A percentile compares a stretch with the other conserved stretches of the same genome.
Evolutionary conservation across 805 yeast species (phyloP).

Genomic region (Osmozyma mogii): DNA sequence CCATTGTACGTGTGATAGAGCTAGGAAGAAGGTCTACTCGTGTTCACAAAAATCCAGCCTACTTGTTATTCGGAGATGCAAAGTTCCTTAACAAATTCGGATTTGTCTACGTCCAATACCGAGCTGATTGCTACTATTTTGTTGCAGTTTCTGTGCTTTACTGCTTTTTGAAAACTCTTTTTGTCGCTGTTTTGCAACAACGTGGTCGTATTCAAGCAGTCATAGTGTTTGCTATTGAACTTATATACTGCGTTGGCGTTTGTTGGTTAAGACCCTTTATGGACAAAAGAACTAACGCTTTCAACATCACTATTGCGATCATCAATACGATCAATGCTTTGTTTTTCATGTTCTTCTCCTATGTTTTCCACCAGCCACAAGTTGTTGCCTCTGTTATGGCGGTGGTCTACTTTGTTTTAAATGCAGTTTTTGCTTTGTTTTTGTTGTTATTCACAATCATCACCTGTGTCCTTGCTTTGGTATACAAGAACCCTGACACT

Average conservation of each 20-base stretch:
- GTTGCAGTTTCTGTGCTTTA: constrained; percentile 57
- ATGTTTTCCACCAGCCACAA: constrained; percentile 73
- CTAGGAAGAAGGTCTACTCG: constrained; percentile 65
- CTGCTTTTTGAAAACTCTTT: constrained; percentile 63
- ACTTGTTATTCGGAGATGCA: constrained; percentile 77
- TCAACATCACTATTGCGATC: constrained; percentile 79
- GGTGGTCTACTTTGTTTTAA: constrained; percentile 77
- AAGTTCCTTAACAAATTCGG: constrained; percentile 81
- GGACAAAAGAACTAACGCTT: constrained; percentile 92
- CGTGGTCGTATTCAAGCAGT: constrained; percentile 80
- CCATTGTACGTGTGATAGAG: constrained; percentile 64
- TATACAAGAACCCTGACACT: constrained; percentile 89
- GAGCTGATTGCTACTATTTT: constrained; percentile 85
- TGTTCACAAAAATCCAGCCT: constrained; percentile 86
- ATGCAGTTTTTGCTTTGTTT: constrained; percentile 81
- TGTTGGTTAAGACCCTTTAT: constrained; percentile 79
- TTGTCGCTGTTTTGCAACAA: constrained; percentile 79
- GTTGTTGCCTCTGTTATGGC: constrained; percentile 92
- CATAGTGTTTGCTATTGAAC: constrained; percentile 66
- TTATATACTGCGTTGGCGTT: constrained; percentile 55
- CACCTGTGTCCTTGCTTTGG: constrained; percentile 75
- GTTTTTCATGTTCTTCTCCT: constrained; percentile 83
- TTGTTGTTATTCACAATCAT: constrained; percentile 79
- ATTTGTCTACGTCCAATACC: constrained; percentile 82
- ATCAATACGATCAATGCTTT: constrained; percentile 76